Evolutionary conservation across 768 basidiomycete species (phyloP), one percentile per base, ranked within the genome.

Genomic region (Termitomyces sp.): DNA sequence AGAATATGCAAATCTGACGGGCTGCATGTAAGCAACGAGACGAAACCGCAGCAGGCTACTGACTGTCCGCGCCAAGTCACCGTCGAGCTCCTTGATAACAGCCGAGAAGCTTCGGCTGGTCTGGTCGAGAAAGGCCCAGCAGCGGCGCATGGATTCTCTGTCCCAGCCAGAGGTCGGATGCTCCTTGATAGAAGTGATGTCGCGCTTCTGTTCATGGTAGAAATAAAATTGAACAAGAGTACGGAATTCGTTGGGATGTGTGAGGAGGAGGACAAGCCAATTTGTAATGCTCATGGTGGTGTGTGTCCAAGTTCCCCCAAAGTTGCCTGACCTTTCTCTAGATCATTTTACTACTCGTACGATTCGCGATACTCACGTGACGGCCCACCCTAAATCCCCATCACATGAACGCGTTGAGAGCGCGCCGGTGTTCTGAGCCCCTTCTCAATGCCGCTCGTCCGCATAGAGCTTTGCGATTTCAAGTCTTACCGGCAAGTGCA

Each of bases 21-120:
- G 9, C 4, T 32, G 40, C 6, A 42, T 42, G 34, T 61, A 14
- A 61, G 42, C 49, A 59, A 17, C 4, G 10, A 12, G n/a, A 20
- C 40, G 4, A 60, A 20, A 59, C 17, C 29, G 10, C 29, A 48
- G 12, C 32, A 15, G 32, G n/a, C 36, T 32, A 86, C 94, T 75
- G 71, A 97, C 96, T 46, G 89, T 91, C 63, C 96, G 79, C 4
- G 95, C 95, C 63, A 99, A 76, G 71, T 98, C 96, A 0, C 95
- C 96, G 36, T 99, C 95, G 4, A 98, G 78, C 74, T 97, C 92
- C 75, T 96, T 98, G 69, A 98, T 94, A 63, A 99, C 96, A 0
- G 90, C 86, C 0, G 94, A 82, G 67, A 97, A 99, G 75, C 89
- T 92, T 66, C 96, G 77, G 66, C 92, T 94, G 4, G 95, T 96